Base-by-base conservation (phyloP, 2,329 filamentous ascomycete species). In the Aspergillus ochraceoroseus region DNA sequence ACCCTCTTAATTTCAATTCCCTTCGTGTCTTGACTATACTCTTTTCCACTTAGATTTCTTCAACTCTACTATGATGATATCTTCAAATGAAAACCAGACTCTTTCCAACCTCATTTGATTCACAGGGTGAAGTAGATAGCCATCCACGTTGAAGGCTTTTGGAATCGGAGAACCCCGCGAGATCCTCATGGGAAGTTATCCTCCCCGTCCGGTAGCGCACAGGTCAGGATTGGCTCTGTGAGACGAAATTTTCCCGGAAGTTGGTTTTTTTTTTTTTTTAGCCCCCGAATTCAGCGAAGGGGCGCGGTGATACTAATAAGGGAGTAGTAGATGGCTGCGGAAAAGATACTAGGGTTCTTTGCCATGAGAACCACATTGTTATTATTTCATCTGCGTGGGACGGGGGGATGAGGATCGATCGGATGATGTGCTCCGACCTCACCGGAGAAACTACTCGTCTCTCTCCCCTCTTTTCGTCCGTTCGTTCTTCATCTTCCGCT, bases 201-300 rank as follows among this genome's bases (percentile, higher is more conserved):
- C n/a, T n/a, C n/a, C n/a, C n/a, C n/a, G n/a, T n/a, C n/a, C n/a
- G n/a, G n/a, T n/a, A n/a, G 15, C 3, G 30, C 37, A 27, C 11
- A n/a, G 14, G 29, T 23, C 23, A 26, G 37, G 37, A 40, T 29
- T 39, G 37, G 29, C 23, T 28, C 22, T 27, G 29, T 27, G 20
- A 9, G 12, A 33, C 37, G 15, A 40, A 19, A 17, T 39, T 39
- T 33, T 33, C 31, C 29, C 37, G 37, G 27, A 7, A 3, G 27
- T 25, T 29, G 37, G 12, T 32, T 30, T 23, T 38, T 30, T 7
- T 5, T 32, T 30, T 23, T 38, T 30, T 7, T 5, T 9, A 9
- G 11, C 33, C 33, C 15, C 34, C 17, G 34, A 20, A 13, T 35
- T 26, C n/a, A n/a, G n/a, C n/a, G n/a, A n/a, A n/a, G n/a, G n/a